These are phyloP conservation scores for Claviceps sp. DNA, from an alignment of 2,329 filamentous ascomycete genomes.

Conservation along the genomic window DNA sequence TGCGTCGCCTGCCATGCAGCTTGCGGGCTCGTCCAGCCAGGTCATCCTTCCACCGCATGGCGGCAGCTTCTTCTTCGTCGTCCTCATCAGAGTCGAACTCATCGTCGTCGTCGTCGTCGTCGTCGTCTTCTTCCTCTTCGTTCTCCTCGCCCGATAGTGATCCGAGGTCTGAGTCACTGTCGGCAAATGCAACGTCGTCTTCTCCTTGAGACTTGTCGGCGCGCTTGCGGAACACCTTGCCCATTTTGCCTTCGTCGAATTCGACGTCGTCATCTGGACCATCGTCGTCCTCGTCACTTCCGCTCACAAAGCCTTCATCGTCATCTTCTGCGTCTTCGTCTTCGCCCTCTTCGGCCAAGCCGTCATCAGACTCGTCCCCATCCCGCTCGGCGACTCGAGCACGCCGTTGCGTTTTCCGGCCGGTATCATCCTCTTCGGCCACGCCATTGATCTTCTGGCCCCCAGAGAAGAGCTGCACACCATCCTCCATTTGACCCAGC, in stretches of 20 bases:
- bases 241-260: constrained; percentile 45
- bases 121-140: constrained; percentile 29
- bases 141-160: constrained; percentile 53
- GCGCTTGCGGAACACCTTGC: constrained; percentile 44
- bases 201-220: constrained; percentile 38
- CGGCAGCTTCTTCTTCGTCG: constrained; percentile 57
- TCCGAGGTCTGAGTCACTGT: constrained; percentile 92
- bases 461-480: constrained; percentile 73
- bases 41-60: constrained; percentile 77
- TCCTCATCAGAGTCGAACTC: constrained; percentile 24
- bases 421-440: constrained; percentile 40
- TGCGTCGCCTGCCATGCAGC: constrained; percentile 54
- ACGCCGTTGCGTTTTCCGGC: constrained; percentile 44
- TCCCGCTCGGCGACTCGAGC: constrained; percentile 47
- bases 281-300: constrained; percentile 34
- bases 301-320: constrained; percentile 39
- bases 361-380: constrained; percentile 43
- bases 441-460: constrained; percentile 53
- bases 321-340: constrained; percentile 7
- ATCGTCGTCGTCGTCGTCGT: constrained; percentile 28
- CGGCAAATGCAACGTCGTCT: constrained; percentile 78
- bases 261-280: constrained; percentile 39
- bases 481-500: constrained; percentile 69
- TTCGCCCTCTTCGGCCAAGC: constrained; percentile 24
- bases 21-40: constrained; percentile 61